A percentile compares a stretch with the other conserved stretches of the same genome.
These are phyloP conservation scores for Apiospora arundinis DNA, from an alignment of 2,329 filamentous ascomycete genomes.

Conservation along the genomic window DNA sequence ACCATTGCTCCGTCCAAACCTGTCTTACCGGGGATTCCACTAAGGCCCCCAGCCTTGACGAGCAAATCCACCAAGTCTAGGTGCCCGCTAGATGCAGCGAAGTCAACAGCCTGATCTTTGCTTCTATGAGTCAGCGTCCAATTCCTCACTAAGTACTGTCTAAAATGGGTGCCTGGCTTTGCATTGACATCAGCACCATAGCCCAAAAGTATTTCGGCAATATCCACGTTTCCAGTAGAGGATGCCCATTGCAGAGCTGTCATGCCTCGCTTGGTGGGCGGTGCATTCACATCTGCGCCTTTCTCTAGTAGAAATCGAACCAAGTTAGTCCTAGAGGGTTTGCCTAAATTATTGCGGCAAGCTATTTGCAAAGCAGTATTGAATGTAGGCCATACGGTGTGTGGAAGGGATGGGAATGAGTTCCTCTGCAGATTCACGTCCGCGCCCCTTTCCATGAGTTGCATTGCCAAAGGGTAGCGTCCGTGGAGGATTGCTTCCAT, in stretches of 20 bases:
- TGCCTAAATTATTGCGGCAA: neutral
- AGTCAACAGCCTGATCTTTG: neutral
- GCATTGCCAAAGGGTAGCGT: neutral
- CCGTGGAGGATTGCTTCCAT: neutral
- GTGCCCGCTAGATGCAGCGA: neutral
- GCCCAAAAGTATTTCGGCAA: neutral
- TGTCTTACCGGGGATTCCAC: neutral
- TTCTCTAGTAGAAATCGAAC: neutral
- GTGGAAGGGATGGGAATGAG: neutral
- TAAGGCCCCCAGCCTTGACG: neutral
- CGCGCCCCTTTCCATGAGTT: neutral
- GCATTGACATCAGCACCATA: neutral
- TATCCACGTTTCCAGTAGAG: fast-evolving
- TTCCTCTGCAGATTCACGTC: neutral
- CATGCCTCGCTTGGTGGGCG: neutral
- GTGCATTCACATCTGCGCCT: neutral
- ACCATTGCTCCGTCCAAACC: neutral
- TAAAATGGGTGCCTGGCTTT: neutral
- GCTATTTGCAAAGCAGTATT: neutral
- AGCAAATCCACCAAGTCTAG: neutral
- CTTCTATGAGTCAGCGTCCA: too few relatives aligned
- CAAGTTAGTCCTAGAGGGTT: too few relatives aligned
- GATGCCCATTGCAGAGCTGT: neutral
- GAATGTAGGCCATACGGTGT: fast-evolving
- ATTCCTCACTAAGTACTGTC: too few relatives aligned